These are phyloP conservation scores for Aspergillus neotritici DNA, from an alignment of 2,329 filamentous ascomycete genomes.

Conservation along the genomic window DNA sequence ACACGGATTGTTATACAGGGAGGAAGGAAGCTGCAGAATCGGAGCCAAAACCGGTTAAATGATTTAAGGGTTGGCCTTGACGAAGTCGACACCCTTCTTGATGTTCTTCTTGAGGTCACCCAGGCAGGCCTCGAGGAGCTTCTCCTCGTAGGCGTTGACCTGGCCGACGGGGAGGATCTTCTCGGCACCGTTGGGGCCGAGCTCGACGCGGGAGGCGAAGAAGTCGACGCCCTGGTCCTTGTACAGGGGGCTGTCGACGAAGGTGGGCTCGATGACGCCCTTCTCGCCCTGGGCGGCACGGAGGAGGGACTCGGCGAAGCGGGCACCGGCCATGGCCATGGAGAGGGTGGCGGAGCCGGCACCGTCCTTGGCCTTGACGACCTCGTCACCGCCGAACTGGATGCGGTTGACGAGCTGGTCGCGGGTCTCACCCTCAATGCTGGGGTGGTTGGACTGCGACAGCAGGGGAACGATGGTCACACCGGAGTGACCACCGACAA, in stretches of 20 bases:
- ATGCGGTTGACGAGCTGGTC: conserved; percentile 83
- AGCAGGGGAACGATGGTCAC: conserved; percentile 98
- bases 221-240: conserved; percentile 97
- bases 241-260: conserved; percentile 94
- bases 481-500: conserved; percentile 94
- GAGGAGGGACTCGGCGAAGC: conserved; percentile 84
- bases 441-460: conserved; percentile 83
- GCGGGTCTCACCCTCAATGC: conserved; percentile 69
- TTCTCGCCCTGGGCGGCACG: conserved; percentile 89
- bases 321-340: conserved; percentile 93
- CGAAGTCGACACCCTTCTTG: conserved; percentile 67
- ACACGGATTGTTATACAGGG: conserved; percentile 25
- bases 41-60: conserved; percentile 2
- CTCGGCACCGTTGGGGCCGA: conserved; percentile 92
- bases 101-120: conserved; percentile 71
- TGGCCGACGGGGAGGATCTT: conserved; percentile 85
- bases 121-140: conserved; percentile 79
- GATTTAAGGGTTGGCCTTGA: conserved; percentile 52
- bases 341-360: conserved; percentile 94
- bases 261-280: conserved; percentile 91
- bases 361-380: conserved; percentile 98
- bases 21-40: conserved; percentile 17
- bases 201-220: conserved; percentile 93
- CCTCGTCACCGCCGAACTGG: conserved; percentile 98
- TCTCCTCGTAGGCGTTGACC: conserved; percentile 79